These are phyloP conservation scores for Fraxinus platypoda DNA, from an alignment of 305 asterid species.

Conservation along the genomic window DNA sequence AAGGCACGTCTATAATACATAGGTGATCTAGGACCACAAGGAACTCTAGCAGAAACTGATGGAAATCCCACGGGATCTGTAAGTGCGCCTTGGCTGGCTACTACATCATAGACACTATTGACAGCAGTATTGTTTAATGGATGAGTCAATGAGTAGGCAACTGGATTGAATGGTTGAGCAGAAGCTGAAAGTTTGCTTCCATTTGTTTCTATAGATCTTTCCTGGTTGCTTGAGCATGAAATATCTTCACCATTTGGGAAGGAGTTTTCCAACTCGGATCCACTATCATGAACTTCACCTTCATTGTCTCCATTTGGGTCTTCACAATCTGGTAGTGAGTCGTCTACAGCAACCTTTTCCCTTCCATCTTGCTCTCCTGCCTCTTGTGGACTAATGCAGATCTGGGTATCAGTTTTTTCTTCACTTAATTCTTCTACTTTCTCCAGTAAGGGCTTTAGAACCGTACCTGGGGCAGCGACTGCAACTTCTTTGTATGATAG, in stretches of 20 bases:
- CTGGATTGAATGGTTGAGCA: conserved; percentile 92
- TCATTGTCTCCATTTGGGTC: conserved; percentile 49
- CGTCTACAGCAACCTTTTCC: conserved; percentile 43
- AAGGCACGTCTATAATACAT: conserved; percentile 74
- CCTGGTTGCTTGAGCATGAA: conserved; percentile 43
- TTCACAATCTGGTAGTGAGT: conserved; percentile 39
- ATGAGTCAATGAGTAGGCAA: conserved; percentile 55
- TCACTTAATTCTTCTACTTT: conserved; percentile 75
- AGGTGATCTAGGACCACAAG: conserved; percentile 94
- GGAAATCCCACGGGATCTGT: conserved; percentile 71
- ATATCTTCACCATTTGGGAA: conserved; percentile 50
- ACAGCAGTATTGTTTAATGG: conserved; percentile 45
- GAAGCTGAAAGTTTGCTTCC: conserved; percentile 97
- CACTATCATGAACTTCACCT: conserved; percentile 44
- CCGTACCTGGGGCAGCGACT: conserved; percentile 93
- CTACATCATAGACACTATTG: conserved; percentile 63
- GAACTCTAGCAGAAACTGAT: conserved; percentile 85
- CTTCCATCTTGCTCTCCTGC: conserved; percentile 49
- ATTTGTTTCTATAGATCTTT: conserved; percentile 56
- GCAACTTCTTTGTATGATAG: conserved; percentile 98
- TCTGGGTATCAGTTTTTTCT: conserved; percentile 59
- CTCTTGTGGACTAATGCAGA: conserved; percentile 59
- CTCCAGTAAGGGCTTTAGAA: conserved; percentile 93
- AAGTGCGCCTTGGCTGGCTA: conserved; percentile 59
- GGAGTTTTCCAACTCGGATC: conserved; percentile 38